Conservation (phyloP, 2,329 filamentous ascomycete genomes). For the Graphiopsis chlorocephala region DNA sequence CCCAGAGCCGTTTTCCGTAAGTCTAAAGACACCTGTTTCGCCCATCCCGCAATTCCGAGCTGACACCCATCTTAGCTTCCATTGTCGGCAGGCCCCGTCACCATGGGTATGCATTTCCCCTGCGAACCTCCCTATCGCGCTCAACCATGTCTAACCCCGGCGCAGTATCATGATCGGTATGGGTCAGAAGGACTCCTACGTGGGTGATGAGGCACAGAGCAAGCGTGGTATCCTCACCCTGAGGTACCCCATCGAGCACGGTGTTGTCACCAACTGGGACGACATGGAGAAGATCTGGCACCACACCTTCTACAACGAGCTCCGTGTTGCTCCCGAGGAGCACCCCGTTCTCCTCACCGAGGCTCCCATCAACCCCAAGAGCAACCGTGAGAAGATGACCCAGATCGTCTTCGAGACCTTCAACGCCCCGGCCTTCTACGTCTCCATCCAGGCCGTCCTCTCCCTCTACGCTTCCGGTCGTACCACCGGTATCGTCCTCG, state of each 20-base stretch:
- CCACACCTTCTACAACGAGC: conserved; percentile 99
- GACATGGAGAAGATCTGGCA: conserved; percentile 99
- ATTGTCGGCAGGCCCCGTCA: conserved; percentile 99
- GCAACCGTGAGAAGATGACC: conserved; percentile 99
- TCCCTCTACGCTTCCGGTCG: conserved; percentile 99
- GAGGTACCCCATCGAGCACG: conserved; percentile 99
- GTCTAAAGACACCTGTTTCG: conserved; percentile 46
- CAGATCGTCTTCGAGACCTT: conserved; percentile 99
- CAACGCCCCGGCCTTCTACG: conserved; percentile 99
- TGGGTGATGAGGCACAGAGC: conserved; percentile 99
- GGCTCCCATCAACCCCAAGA: conserved; percentile 99
- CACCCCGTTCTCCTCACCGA: conserved; percentile 99
- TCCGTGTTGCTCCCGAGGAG: conserved; percentile 99
- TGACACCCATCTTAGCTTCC: conserved; percentile 63
- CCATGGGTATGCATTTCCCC: conserved; percentile 74
- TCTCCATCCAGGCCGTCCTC: conserved; percentile 99
- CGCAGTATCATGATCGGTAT: conserved; percentile 99
- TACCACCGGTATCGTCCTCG: conserved; percentile 99
- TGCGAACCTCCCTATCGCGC: conserved; percentile 18
- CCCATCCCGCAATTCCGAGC: background rate
- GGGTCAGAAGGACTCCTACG: conserved; percentile 99
- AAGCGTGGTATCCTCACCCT: conserved; percentile 99
- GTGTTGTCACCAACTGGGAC: conserved; percentile 99
- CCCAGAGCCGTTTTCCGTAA: conserved; percentile 99
- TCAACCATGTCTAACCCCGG: conserved; percentile 39